Conservation (phyloP, 345 rosid genomes). For the Melastoma malabathricum region DNA sequence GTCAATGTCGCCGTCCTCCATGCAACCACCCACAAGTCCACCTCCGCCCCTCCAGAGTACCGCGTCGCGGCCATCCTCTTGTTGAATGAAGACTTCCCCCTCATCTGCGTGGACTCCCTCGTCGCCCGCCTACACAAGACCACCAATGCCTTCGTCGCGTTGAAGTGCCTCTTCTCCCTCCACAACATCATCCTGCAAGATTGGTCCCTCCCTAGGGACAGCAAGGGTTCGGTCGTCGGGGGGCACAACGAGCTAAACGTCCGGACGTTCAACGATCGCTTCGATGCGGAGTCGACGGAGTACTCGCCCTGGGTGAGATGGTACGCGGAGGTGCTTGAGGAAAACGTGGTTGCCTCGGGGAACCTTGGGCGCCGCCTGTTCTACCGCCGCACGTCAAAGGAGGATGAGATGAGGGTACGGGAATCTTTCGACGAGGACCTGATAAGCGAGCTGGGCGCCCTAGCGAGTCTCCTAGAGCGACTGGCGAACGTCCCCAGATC, state of each 20-base stretch:
- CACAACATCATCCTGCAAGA: conserved; percentile 30
- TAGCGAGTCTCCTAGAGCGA: conserved; percentile 18
- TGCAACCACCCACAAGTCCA: conserved; percentile 31
- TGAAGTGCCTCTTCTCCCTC: conserved; percentile 35
- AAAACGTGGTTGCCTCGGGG: conserved; percentile 27
- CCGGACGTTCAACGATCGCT: conserved; percentile 21
- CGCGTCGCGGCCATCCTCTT: conserved; percentile 23
- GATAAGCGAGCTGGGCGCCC: conserved; percentile 20
- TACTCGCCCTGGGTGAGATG: conserved; percentile 49
- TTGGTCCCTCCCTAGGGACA: conserved; percentile 27
- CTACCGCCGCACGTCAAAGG: background rate
- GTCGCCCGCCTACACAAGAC: conserved; percentile 34
- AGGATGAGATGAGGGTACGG: conserved; percentile 6
- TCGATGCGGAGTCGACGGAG: conserved; percentile 20
- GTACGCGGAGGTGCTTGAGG: conserved; percentile 41
- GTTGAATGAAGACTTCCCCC: conserved; percentile 14
- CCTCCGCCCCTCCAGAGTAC: conserved; percentile 20
- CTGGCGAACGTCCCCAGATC: conserved; percentile 26
- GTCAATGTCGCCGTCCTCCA: conserved; percentile 22
- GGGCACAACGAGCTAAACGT: conserved; percentile 37
- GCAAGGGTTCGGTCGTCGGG: conserved; percentile 29
- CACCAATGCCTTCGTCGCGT: conserved; percentile 27
- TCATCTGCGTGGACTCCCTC: conserved; percentile 29
- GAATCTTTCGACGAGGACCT: conserved; percentile 16
- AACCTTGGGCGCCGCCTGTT: conserved; percentile 19